Evolutionary conservation across 139 green algal species (phyloP), one percentile per base, ranked within the genome.

Genomic region (Zygnema cylindricum): DNA sequence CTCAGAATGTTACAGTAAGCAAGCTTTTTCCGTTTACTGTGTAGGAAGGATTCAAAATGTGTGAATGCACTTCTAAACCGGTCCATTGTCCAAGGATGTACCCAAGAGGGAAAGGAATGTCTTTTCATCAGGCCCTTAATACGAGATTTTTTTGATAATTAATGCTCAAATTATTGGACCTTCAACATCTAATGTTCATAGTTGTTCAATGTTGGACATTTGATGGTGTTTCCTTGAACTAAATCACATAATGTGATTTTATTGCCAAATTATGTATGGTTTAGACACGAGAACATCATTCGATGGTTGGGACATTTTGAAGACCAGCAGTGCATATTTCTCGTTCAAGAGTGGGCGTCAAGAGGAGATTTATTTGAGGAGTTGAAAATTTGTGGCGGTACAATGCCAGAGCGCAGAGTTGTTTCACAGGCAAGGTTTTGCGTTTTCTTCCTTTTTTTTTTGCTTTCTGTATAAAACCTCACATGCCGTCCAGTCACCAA

Each of bases 281-380:
- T n/a, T 75, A 86, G 85, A 0, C 85, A 90, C 40, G 42, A 90
- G 42, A n/a, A 90, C 85, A 86, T 90, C 38, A 76, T 90, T 30
- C 11, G 33, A 23, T 90, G 75, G 75, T 63, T 90, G n/a, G 76
- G 85, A 2, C n/a, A 77, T 30, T 90, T 90, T 41, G 85, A 86
- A 2, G 69, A 90, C 75, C 3, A 39, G 32, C 33, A 77, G 30
- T 83, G 75, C 16, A 36, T 90, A 35, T 86, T 86, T 40, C 36
- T 90, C 2, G 85, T 90, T 21, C 85, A 90, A 76, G 85, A 90
- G 69, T 77, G 38, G 41, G 85, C 85, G 38, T 21, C 85, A n/a
- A 25, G 85, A 41, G 69, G 85, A 0, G 85, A 90, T 49, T 41
- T 90, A 7, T 90, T 90, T 41, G 85, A 88, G 43, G 43, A 88